Percentiles rank a stretch among this genome's conserved stretches.
Evolutionary conservation across 1,284 basidiomycete species (phyloP).

Genomic region (Rhodotorula sp.): DNA sequence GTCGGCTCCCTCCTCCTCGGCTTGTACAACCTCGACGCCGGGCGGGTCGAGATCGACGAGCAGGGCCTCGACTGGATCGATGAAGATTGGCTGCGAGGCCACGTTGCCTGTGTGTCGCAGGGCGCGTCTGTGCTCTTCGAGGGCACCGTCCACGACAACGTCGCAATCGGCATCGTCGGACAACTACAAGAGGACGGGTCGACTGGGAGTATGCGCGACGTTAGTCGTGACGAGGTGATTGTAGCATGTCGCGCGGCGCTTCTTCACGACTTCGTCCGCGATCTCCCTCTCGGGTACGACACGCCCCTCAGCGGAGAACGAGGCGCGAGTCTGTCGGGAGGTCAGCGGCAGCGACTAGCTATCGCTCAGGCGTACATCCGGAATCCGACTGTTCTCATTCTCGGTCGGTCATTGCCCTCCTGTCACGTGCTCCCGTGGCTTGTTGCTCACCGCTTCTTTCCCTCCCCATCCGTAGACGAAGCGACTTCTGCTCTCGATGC

Average conservation of each 20-base stretch:
- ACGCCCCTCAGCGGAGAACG: conserved; percentile 68
- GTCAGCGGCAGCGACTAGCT: conserved; percentile 87
- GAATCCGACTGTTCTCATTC: conserved; percentile 83
- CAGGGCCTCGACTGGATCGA: conserved; percentile 75
- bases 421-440: conserved; percentile 6
- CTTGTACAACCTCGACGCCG: conserved; percentile 60
- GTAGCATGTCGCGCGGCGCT: conserved; percentile 80
- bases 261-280: conserved; percentile 80
- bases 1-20: conserved; percentile 77
- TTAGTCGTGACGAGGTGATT: conserved; percentile 68
- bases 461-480: conserved; percentile 64
- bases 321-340: conserved; percentile 79
- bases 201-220: conserved; percentile 50
- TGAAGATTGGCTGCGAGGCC: conserved; percentile 64
- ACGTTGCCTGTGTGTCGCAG: conserved; percentile 74
- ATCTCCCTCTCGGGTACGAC: conserved; percentile 83
- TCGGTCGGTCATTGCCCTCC: conserved; percentile 61
- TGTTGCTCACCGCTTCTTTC: neutral
- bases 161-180: conserved; percentile 72
- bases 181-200: conserved; percentile 47
- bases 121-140: conserved; percentile 76
- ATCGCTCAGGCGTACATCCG: conserved; percentile 84
- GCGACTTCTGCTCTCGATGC: conserved; percentile 92
- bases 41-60: conserved; percentile 72
- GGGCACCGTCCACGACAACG: conserved; percentile 80